A percentile compares a stretch with the other conserved stretches of the same genome.
These are phyloP conservation scores for Candida vartiovaarae DNA, from an alignment of 805 yeast species.

Conservation along the genomic window DNA sequence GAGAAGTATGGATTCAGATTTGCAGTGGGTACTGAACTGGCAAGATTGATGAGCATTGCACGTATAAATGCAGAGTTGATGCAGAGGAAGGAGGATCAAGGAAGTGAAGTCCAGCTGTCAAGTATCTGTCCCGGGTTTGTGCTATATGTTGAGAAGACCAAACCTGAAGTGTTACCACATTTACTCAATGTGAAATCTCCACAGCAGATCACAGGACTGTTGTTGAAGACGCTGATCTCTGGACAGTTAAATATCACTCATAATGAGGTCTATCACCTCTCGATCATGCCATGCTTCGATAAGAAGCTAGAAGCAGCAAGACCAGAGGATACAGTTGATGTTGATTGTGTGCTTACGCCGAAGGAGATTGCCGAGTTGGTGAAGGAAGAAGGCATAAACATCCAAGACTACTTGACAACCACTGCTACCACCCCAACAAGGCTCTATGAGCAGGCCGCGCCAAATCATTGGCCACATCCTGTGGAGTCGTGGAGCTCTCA, in stretches of 20 bases:
- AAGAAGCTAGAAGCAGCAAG: conserved; percentile 93
- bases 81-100: conserved; percentile 4
- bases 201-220: conserved; percentile 84
- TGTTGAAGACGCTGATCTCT: conserved; percentile 50
- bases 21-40: conserved; percentile 80
- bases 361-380: conserved; percentile 74
- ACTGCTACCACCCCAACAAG: conserved; percentile 10
- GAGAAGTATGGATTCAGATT: conserved; percentile 59
- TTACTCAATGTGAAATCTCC: conserved; percentile 79
- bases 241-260: conserved; percentile 25
- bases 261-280: conserved; percentile 61
- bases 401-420: conserved; percentile 23
- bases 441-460: conserved; percentile 36
- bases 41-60: conserved; percentile 59
- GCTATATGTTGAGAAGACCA: conserved; percentile 91
- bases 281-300: conserved; percentile 96
- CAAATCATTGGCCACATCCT: conserved; percentile 54
- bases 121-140: conserved; percentile 96
- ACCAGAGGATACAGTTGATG: conserved; percentile 51
- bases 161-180: conserved; percentile 69
- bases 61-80: conserved; percentile 37
- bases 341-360: conserved; percentile 92
- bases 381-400: conserved; percentile 41
- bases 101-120: conserved; percentile 32
- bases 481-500: conserved; percentile 64